These are phyloP conservation scores for Pyrenophora tritici-repentis DNA, from an alignment of 2,329 filamentous ascomycete genomes.

Conservation along the genomic window DNA sequence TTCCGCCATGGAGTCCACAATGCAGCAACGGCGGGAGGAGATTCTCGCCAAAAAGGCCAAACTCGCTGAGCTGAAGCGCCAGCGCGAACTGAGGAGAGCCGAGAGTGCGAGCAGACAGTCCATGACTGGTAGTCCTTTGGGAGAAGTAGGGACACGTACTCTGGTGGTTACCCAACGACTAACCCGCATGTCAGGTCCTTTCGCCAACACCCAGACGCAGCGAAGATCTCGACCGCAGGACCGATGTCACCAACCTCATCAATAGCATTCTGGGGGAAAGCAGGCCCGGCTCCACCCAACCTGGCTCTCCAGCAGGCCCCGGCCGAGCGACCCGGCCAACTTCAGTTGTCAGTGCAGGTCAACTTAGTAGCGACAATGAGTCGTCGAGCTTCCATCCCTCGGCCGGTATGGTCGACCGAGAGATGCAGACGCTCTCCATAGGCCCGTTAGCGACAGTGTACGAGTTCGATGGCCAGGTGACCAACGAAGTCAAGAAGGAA, in stretches of 20 bases:
- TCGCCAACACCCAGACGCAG: conserved; percentile 70
- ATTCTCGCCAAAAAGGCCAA: conserved; percentile 96
- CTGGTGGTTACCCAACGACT: conserved; percentile 4
- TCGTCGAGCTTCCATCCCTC: conserved; percentile 29
- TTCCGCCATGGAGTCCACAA: conserved; percentile 55
- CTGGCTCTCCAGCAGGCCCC: conserved; percentile 51
- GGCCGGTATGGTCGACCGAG: conserved; percentile 42
- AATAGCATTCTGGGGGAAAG: conserved; percentile 81
- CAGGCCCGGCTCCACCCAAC: conserved; percentile 70
- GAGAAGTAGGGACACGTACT: conserved; percentile 64
- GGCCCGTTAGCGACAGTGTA: conserved; percentile 76
- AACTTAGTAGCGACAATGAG: conserved; percentile 72
- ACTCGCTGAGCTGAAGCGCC: conserved; percentile 92
- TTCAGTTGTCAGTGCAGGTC: conserved; percentile 81
- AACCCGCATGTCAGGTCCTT: conserved; percentile 59
- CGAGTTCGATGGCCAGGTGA: conserved; percentile 76
- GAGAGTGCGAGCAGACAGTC: conserved; percentile 68
- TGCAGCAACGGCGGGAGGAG: conserved; percentile 87
- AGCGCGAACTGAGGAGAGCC: conserved; percentile 82
- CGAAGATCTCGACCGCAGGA: conserved; percentile 66
- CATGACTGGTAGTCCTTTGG: conserved; percentile 64
- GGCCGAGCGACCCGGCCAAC: conserved; percentile 74
- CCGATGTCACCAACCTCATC: conserved; percentile 80
- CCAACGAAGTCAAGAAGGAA: conserved; percentile 68
- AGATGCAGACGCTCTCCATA: conserved; percentile 74